Evolutionary conservation across 805 yeast species (phyloP).

Genomic region (Schizosaccharomyces pombe): DNA sequence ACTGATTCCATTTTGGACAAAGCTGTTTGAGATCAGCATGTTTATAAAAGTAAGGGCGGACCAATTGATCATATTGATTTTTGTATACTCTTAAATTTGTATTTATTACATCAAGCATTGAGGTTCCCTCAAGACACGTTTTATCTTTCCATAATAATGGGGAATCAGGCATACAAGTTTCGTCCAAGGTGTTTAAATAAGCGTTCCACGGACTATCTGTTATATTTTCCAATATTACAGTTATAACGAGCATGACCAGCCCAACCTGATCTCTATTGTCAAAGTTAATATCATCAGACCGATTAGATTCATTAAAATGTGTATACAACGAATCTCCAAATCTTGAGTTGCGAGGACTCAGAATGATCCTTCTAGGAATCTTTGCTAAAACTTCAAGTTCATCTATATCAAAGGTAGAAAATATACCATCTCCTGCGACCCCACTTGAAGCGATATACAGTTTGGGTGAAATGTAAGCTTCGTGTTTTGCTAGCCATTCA

Average conservation of each 20-base stretch:
- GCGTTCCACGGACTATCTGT: neutral
- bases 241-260: neutral
- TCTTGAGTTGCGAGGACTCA: neutral
- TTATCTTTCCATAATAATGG: neutral
- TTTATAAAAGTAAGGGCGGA: neutral
- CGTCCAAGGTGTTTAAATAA: neutral
- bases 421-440: neutral
- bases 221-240: neutral
- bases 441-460: neutral
- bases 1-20: neutral
- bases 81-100: neutral
- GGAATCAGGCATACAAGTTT: neutral
- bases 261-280: neutral
- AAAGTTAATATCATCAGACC: neutral
- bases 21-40: neutral
- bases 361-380: neutral
- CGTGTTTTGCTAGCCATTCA: neutral
- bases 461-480: neutral
- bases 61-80: neutral
- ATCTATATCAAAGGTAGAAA: neutral
- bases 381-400: neutral
- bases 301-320: neutral
- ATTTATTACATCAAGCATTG: too few relatives aligned
- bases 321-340: neutral
- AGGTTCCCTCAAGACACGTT: neutral